These are phyloP conservation scores for Candida sp. DNA, from an alignment of 1,139 yeast species.

Conservation along the genomic window DNA sequence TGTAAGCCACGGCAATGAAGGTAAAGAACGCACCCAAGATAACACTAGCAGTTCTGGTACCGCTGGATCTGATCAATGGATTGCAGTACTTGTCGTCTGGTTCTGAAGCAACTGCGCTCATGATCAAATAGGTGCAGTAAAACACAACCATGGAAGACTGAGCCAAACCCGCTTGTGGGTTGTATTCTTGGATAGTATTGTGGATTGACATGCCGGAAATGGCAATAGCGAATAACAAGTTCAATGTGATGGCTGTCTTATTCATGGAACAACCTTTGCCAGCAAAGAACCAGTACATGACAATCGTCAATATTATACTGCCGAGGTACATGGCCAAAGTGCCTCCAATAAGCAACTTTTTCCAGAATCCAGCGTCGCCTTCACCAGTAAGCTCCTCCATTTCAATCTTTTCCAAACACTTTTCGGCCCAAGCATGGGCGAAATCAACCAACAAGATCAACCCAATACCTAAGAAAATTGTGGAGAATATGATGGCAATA, in stretches of 20 bases:
- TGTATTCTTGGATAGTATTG: conserved; percentile 87
- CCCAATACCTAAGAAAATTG: conserved; percentile 88
- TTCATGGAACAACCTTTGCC: conserved; percentile 90
- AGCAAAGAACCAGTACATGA: conserved; percentile 88
- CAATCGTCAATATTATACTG: conserved; percentile 68
- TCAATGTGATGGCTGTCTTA: conserved; percentile 83
- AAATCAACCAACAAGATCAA: conserved; percentile 90
- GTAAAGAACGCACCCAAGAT: conserved; percentile 94
- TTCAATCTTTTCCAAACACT: conserved; percentile 90
- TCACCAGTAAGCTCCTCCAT: conserved; percentile 74
- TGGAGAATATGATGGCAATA: conserved; percentile 83
- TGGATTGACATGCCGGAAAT: conserved; percentile 77
- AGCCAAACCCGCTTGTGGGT: conserved; percentile 96
- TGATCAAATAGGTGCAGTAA: conserved; percentile 89
- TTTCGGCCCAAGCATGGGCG: conserved; percentile 99
- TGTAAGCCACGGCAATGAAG: conserved; percentile 93
- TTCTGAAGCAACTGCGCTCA: conserved; percentile 95
- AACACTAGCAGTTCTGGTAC: conserved; percentile 89
- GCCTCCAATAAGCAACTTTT: conserved; percentile 80
- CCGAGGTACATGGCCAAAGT: conserved; percentile 84
- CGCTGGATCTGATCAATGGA: conserved; percentile 86
- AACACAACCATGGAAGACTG: conserved; percentile 96
- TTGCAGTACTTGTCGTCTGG: conserved; percentile 95
- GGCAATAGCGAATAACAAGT: conserved; percentile 64
- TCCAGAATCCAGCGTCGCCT: conserved; percentile 72